Percentiles rank a stretch among this genome's conserved stretches.
Evolutionary conservation across 257 asterid genomes (phyloP).

Genomic region (Gardenia jasminoides): DNA sequence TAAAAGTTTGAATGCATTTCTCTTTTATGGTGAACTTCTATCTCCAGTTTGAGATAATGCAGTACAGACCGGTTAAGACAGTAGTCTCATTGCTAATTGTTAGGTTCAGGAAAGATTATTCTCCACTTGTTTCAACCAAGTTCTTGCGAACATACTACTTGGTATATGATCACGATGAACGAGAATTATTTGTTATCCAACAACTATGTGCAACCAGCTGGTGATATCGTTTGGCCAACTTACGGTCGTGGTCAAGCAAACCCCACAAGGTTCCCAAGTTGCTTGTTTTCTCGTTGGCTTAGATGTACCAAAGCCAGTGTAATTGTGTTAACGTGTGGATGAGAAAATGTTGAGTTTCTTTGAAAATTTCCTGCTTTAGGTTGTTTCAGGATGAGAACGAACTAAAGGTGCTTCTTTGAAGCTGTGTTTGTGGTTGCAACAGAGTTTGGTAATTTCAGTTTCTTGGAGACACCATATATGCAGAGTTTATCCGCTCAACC

Average conservation of each 20-base stretch:
- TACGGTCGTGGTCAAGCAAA: slow-evolving; percentile 9
- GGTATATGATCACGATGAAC: neutral
- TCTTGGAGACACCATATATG: slow-evolving; percentile 3
- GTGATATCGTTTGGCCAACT: slow-evolving; percentile 44
- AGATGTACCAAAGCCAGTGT: slow-evolving; percentile 17
- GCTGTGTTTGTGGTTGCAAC: slow-evolving; percentile 8
- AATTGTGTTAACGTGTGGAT: slow-evolving; percentile 32
- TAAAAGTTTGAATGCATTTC: neutral
- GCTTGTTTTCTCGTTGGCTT: slow-evolving; percentile 23
- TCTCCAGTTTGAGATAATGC: neutral
- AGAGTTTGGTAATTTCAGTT: neutral
- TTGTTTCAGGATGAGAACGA: slow-evolving; percentile 17
- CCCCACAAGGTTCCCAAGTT: slow-evolving; percentile 30
- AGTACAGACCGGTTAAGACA: neutral
- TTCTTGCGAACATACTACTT: neutral
- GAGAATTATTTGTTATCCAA: slow-evolving; percentile 13
- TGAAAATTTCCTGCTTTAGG: neutral
- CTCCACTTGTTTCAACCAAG: neutral
- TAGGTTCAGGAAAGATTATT: neutral
- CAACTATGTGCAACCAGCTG: slow-evolving; percentile 33
- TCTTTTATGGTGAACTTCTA: neutral
- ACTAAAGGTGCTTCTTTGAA: neutral
- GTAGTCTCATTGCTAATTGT: neutral
- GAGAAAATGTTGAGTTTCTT: slow-evolving; percentile 16
- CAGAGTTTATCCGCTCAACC: neutral